A percentile compares a stretch with the other conserved stretches of the same genome.
Evolutionary conservation across 2,329 filamentous ascomycete species (phyloP).

Genomic region (Colletotrichum cuscutae): DNA sequence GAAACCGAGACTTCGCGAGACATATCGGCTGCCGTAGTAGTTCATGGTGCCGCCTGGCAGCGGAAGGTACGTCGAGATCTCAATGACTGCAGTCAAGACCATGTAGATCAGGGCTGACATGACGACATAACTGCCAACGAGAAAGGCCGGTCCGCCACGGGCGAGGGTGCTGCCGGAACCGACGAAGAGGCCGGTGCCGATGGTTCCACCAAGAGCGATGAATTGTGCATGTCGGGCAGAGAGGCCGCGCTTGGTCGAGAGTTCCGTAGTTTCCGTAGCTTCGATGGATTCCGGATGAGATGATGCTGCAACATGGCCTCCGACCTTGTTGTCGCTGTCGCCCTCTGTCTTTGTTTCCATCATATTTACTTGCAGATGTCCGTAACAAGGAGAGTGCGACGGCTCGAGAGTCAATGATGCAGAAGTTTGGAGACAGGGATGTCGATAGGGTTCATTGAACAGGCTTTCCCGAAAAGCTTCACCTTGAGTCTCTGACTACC

Average conservation of each 20-base stretch:
- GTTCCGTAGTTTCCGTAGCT: not conserved
- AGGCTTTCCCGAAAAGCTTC: not conserved
- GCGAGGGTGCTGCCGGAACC: not conserved
- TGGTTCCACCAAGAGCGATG: constrained; percentile 59
- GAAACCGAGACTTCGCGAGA: constrained; percentile 64
- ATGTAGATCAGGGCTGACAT: constrained; percentile 44
- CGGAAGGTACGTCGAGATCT: constrained; percentile 44
- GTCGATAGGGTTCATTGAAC: not conserved
- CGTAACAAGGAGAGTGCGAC: not conserved
- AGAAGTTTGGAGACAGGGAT: not conserved
- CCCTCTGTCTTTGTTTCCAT: not conserved
- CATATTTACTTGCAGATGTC: not conserved
- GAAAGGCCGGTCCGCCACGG: not conserved
- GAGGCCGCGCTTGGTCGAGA: not conserved
- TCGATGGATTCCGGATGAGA: not conserved
- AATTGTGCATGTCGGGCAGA: constrained; percentile 53
- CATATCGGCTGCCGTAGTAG: constrained; percentile 51
- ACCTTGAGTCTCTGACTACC: not conserved
- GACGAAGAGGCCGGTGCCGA: constrained; percentile 47
- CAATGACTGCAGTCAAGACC: constrained; percentile 47
- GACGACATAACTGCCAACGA: not conserved
- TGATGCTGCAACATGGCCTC: not conserved
- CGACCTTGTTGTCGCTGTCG: not conserved
- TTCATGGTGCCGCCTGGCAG: constrained; percentile 5
- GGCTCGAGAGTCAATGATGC: not conserved